Evolutionary conservation across 2,329 filamentous ascomycete genomes (phyloP).

Genomic region (Stagonosporopsis vannaccii): DNA sequence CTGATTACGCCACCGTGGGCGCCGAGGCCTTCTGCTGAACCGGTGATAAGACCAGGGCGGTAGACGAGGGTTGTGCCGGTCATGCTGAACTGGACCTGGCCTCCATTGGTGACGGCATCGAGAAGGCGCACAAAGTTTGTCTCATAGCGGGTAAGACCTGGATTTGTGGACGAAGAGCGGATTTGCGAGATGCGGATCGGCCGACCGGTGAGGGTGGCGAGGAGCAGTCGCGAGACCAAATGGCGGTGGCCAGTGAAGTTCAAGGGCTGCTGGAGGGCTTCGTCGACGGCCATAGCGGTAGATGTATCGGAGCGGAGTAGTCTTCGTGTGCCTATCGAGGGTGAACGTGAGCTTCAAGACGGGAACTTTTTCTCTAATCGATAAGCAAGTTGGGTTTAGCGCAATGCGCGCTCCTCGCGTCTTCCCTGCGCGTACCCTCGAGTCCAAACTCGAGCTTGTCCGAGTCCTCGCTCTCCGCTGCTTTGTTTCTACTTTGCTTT

Average conservation of each 20-base stretch:
- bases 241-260: slow-evolving; percentile 85
- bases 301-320: background rate
- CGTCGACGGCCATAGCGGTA: slow-evolving; percentile 41
- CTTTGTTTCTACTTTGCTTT: background rate
- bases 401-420: background rate
- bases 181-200: slow-evolving; percentile 94
- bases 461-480: background rate
- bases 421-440: slow-evolving; percentile 1
- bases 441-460: background rate
- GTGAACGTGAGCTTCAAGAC: slow-evolving; percentile 8
- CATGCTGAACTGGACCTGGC: slow-evolving; percentile 92
- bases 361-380: slow-evolving; percentile 32
- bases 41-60: slow-evolving; percentile 90
- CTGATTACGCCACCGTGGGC: slow-evolving; percentile 77
- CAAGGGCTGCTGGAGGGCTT: slow-evolving; percentile 59
- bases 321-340: slow-evolving; percentile 2
- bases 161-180: slow-evolving; percentile 83
- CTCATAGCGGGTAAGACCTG: slow-evolving; percentile 90
- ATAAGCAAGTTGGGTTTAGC: slow-evolving; percentile 7
- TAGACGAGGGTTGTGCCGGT: slow-evolving; percentile 94
- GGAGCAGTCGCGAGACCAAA: slow-evolving; percentile 82
- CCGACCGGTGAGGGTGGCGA: slow-evolving; percentile 89
- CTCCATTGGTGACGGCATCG: slow-evolving; percentile 94
- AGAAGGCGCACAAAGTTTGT: slow-evolving; percentile 95
- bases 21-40: slow-evolving; percentile 77